Conservation (phyloP, 2,329 filamentous ascomycete species). For the Paraphaeosphaeria minitans region DNA sequence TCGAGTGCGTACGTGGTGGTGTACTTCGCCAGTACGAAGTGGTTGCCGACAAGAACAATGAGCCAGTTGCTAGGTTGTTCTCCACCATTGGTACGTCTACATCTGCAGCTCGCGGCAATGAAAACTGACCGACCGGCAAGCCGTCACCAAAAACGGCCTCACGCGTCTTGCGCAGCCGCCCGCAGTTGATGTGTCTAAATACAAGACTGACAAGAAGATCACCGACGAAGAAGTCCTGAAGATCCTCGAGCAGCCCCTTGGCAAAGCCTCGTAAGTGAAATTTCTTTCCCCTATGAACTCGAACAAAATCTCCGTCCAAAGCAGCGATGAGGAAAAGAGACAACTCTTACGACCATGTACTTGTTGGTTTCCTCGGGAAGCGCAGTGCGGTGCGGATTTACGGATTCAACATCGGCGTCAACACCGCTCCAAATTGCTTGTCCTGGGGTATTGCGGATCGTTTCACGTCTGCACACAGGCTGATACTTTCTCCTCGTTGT, state of each 20-base stretch:
- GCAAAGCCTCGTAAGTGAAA: slow-evolving; percentile 55
- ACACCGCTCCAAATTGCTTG: not conserved
- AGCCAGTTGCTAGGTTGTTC: slow-evolving; percentile 83
- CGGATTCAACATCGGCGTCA: not conserved
- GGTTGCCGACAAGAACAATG: slow-evolving; percentile 87
- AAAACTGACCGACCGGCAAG: slow-evolving; percentile 52
- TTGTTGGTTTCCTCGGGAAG: not conserved
- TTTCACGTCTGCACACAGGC: too few relatives aligned
- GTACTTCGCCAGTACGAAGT: slow-evolving; percentile 96
- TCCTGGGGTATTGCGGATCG: not conserved
- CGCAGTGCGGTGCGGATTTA: not conserved
- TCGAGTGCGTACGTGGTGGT: slow-evolving; percentile 92
- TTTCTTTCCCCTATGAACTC: not conserved
- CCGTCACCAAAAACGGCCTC: slow-evolving; percentile 96
- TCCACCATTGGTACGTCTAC: slow-evolving; percentile 85
- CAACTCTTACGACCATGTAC: not conserved
- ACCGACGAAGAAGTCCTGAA: slow-evolving; percentile 93
- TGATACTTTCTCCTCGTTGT: too few relatives aligned
- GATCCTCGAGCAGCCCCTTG: slow-evolving; percentile 86
- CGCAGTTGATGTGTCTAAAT: slow-evolving; percentile 75
- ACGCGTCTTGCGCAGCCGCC: slow-evolving; percentile 81
- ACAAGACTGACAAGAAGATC: slow-evolving; percentile 97
- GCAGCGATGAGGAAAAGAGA: not conserved
- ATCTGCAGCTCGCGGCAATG: not conserved
- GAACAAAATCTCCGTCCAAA: not conserved